Base-by-base conservation (phyloP, 2,329 filamentous ascomycete genomes). In the Drechslerella dactyloides region DNA sequence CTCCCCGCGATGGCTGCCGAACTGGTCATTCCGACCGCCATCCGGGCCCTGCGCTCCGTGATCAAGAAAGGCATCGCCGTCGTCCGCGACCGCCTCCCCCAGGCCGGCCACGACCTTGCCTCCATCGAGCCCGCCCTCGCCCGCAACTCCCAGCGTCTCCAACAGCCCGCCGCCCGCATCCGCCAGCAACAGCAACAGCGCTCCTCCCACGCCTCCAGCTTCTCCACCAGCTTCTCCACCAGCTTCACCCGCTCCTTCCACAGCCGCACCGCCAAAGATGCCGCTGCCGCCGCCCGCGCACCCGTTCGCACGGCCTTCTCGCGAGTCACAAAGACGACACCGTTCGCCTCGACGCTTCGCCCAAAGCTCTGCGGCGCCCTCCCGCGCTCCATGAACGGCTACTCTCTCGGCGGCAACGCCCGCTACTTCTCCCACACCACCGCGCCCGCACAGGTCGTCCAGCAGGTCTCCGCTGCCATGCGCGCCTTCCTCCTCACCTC, bases 401-500 rank as follows among this genome's bases (percentile, higher is more conserved):
- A 99, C 78, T 84, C 84, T 74, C 81, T 90, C 42, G 81, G 84
- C 63, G 90, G 90, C 30, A 86, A 87, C 55, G 89, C 88, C 33
- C 84, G 87, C 52, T 79, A 86, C 82, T 97, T 97, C 81, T 96
- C 91, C 0, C 93, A 97, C 81, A 86, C 87, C 0, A 91, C 93
- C 0, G 89, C 90, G 8, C 92, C 91, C 42, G 91, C 93, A 0
- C 91, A 97, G 79, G 91, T 97, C 52, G 86, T 97, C 59, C 57
- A 90, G 94, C 79, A 96, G 96, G 80, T n/a, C 96, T 70, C 91
- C 11, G 88, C 92, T 76, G 94, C 92, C 3, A 88, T 97, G 77
- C 87, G 94, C 60, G 93, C 92, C 11, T 97, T 99, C 81, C 89
- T 91, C 81, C 84, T 96, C n/a, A 92, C 90, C 0, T 94, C 94